Evolutionary conservation across 2,329 filamentous ascomycete species (phyloP), one percentile per base, ranked within the genome.

Genomic region (Alternaria dauci): DNA sequence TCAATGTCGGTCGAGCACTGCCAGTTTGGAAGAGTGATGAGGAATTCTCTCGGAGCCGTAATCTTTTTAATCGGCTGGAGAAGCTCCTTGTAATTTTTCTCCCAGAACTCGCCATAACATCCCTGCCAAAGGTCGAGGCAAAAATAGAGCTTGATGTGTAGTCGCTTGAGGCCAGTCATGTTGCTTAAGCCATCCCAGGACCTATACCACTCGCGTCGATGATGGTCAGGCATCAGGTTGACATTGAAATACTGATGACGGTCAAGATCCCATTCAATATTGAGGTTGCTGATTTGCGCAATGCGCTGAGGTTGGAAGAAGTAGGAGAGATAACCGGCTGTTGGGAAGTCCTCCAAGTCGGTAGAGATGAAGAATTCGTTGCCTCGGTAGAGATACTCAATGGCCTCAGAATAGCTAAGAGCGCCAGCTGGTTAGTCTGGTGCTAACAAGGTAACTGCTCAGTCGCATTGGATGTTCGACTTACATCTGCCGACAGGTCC

Each of bases 401-500:
- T 61, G 4, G 66, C 63, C 61, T 73, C 70, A 14, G 68, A 68
- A 47, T 73, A 72, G n/a, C 70, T 72, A 32, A 8, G 32, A 20
- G 7, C 2, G 12, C 18, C 16, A 12, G 16, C 34, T 30, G 2
- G 38, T 64, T 48, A 69, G 48, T 30, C 8, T 23, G 38, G 16
- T 39, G 12, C 32, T 30, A 11, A 32, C 5, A 36, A 20, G 16
- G 12, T 2, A 5, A 20, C 8, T 47, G 25, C 34, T 16, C 41
- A 2, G 12, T 23, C 39, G 14, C 9, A 16, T 7, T 7, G 39
- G 14, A 18, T 50, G 14, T 16, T 20, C 14, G 8, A 58, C 69
- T 68, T 54, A 72, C 68, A 72, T 64, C n/a, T 60, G 58, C 20
- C 67, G 64, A 53, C 67, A 72, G 2, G 70, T 69, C 20, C 59